Evolutionary conservation across 345 rosid species (phyloP).

Genomic region (Salix caprea): DNA sequence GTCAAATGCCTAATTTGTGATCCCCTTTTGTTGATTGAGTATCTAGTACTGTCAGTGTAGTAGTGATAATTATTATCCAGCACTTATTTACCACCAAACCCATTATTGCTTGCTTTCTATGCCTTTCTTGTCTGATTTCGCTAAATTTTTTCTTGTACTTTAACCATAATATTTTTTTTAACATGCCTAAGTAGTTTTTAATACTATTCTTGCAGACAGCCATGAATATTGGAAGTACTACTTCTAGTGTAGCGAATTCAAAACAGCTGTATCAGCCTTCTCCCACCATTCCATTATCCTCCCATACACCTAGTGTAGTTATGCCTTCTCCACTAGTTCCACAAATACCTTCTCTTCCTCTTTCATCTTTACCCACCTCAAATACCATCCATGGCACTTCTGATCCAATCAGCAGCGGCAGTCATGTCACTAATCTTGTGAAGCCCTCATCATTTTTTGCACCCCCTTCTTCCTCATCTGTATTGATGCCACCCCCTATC

Average conservation of each 20-base stretch:
- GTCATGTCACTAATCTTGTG: slow-evolving; percentile 44
- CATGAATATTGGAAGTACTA: slow-evolving; percentile 36
- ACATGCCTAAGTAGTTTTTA: slow-evolving; percentile 4
- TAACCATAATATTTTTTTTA: neutral
- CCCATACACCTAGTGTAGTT: slow-evolving; percentile 30
- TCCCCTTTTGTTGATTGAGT: neutral
- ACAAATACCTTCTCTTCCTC: slow-evolving; percentile 32
- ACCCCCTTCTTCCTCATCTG: slow-evolving; percentile 43
- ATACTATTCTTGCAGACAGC: slow-evolving; percentile 35
- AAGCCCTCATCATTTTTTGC: slow-evolving; percentile 56
- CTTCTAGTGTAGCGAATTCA: slow-evolving; percentile 28
- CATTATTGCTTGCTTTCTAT: neutral
- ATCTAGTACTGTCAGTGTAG: neutral
- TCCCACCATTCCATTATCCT: slow-evolving; percentile 30
- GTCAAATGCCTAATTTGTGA: neutral
- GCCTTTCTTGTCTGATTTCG: neutral
- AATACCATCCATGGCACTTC: slow-evolving; percentile 25
- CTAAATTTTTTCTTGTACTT: neutral
- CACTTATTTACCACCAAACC: neutral
- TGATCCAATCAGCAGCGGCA: slow-evolving; percentile 35
- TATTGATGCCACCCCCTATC: slow-evolving; percentile 39
- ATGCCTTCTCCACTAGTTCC: slow-evolving; percentile 30
- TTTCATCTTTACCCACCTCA: slow-evolving; percentile 35
- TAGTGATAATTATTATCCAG: neutral
- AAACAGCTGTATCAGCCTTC: slow-evolving; percentile 38